Evolutionary conservation across 495 filamentous ascomycete species (phyloP).

Genomic region (Podospora didyma): DNA sequence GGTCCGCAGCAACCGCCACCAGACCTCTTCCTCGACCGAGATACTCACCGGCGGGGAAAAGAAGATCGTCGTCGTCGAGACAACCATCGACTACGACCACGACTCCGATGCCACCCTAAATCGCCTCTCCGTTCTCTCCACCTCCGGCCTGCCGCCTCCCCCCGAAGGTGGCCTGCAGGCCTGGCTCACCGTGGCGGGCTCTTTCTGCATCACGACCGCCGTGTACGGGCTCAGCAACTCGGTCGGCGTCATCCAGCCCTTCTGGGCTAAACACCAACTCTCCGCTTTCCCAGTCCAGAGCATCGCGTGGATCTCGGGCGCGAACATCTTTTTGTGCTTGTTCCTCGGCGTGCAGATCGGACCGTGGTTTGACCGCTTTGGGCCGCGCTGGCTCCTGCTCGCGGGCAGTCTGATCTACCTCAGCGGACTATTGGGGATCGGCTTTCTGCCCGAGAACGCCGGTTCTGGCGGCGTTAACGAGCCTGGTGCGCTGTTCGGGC

Average conservation of each 20-base stretch:
- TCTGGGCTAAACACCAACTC: conserved; percentile 33
- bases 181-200: conserved; percentile 33
- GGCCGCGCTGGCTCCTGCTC: conserved; percentile 18
- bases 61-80: neutral
- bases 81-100: neutral
- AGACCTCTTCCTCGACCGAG: neutral
- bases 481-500: conserved; percentile 4
- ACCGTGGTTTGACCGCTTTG: conserved; percentile 51
- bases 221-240: conserved; percentile 38
- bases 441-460: conserved; percentile 1
- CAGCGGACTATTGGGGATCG: conserved; percentile 1
- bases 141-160: neutral
- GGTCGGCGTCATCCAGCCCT: conserved; percentile 45
- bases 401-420: conserved; percentile 6
- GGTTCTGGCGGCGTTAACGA: neutral
- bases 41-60: neutral
- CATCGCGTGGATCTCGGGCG: conserved; percentile 35
- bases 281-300: conserved; percentile 15
- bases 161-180: conserved; percentile 38
- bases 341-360: conserved; percentile 50
- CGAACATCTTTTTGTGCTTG: conserved; percentile 46
- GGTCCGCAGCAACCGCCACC: neutral
- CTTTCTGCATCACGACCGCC: conserved; percentile 28
- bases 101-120: neutral
- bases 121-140: neutral